Evolutionary conservation across 2,329 filamentous ascomycete genomes (phyloP).

Genomic region (Penicillium sclerotiorum): DNA sequence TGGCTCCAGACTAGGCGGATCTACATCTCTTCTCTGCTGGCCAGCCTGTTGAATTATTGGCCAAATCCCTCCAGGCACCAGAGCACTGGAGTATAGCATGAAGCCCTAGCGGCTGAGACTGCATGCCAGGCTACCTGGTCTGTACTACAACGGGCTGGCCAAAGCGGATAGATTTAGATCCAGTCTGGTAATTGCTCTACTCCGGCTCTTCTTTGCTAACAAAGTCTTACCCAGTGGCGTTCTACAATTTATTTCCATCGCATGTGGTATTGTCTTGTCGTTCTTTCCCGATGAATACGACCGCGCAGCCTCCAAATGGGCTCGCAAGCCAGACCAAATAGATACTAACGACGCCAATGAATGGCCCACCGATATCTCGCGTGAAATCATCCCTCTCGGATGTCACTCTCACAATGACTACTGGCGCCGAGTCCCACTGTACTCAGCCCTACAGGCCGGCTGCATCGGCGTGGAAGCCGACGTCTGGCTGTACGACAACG

Average conservation of each 20-base stretch:
- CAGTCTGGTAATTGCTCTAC: neutral
- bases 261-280: slow-evolving; percentile 40
- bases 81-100: no score
- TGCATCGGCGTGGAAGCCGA: slow-evolving; percentile 61
- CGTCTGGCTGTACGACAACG: slow-evolving; percentile 56
- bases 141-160: no score
- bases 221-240: slow-evolving; percentile 36
- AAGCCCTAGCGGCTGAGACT: no score
- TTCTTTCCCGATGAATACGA: slow-evolving; percentile 49
- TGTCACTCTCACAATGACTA: slow-evolving; percentile 65
- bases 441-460: slow-evolving; percentile 57
- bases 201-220: neutral
- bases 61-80: no score
- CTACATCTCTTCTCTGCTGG: neutral
- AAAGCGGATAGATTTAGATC: neutral
- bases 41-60: neutral
- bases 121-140: no score
- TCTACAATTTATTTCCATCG: slow-evolving; percentile 44
- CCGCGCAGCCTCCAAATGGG: slow-evolving; percentile 44
- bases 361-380: slow-evolving; percentile 54
- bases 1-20: neutral
- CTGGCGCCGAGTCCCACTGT: slow-evolving; percentile 58
- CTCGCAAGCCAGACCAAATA: slow-evolving; percentile 36
- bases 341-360: slow-evolving; percentile 40
- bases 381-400: slow-evolving; percentile 52